These are phyloP conservation scores for Candida cerambycidarum DNA, from an alignment of 805 yeast genomes.

Conservation along the genomic window DNA sequence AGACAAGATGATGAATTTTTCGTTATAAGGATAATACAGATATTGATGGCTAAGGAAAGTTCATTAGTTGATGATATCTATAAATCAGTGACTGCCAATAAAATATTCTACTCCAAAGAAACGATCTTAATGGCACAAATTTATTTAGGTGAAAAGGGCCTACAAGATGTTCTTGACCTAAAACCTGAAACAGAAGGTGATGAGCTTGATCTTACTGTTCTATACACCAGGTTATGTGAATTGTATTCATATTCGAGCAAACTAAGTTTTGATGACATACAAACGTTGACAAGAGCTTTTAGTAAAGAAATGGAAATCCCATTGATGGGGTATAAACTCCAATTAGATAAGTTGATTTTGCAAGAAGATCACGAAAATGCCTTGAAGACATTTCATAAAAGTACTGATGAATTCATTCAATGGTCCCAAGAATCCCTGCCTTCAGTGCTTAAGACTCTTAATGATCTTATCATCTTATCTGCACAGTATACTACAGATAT, in stretches of 20 bases:
- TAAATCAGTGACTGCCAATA: constrained; percentile 2
- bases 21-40: neutral
- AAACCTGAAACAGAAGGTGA: neutral
- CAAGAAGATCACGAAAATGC: constrained; percentile 23
- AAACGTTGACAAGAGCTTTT: constrained; percentile 1
- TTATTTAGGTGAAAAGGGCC: neutral
- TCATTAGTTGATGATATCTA: neutral
- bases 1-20: constrained; percentile 9
- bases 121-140: constrained; percentile 12
- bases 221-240: constrained; percentile 20
- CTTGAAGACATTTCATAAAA: constrained; percentile 29
- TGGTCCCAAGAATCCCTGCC: constrained; percentile 31
- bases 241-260: constrained; percentile 5
- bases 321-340: constrained; percentile 24
- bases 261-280: neutral
- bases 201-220: constrained; percentile 14
- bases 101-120: constrained; percentile 10
- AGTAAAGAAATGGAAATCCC: constrained; percentile 15
- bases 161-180: neutral
- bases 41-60: neutral
- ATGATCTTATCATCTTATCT: constrained; percentile 41
- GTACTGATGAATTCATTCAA: constrained; percentile 20
- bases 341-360: constrained; percentile 29
- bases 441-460: constrained; percentile 41
- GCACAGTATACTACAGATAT: constrained; percentile 30